Base-by-base conservation (phyloP, 1,284 basidiomycete species). In the Ustilago hordei region DNA sequence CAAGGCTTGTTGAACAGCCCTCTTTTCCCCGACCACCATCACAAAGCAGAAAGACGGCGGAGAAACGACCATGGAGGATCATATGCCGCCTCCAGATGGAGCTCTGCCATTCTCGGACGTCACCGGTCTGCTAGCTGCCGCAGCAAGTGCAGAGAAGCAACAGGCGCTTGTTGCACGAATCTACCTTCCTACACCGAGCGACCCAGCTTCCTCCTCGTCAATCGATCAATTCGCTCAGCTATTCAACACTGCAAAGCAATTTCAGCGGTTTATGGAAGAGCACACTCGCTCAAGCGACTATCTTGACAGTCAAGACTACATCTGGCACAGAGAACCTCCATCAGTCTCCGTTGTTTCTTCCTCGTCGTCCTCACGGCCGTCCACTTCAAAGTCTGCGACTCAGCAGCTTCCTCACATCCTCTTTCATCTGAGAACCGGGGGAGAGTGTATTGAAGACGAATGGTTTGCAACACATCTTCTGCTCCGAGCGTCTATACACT, bases 361-460 rank as follows among this genome's bases (percentile, higher is more conserved):
- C 13, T 43, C 66, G 19, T 58, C 66, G 23, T 50, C 65, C 13
- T 55, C 52, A 3, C 55, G 45, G 11, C 17, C 62, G 3, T 56
- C 59, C 12, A 28, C 55, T 3, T 60, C 66, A 2, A 65, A 28
- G 50, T 48, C 47, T 6, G 6, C 55, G 5, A 53, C 36, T 3
- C 67, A 69, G 31, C 65, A 43, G 17, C 65, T 60, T 13, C 54
- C 69, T 23, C 66, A 73, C 23, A 35, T 77, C 32, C 60, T 72
- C 36, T 66, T 77, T 15, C 69, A 64, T 32, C 58, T 77, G n/a
- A 55, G 69, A 11, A 77, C 75, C 0, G 75, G 66, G 15, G 69
- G 75, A 4, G 96, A 97, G 86, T 93, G 92, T 60, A 90, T 98
- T 19, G 95, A 98, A 84, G 95, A 98, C 83, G 96, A 98, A 87